These are phyloP conservation scores for Suillus luteus DNA, from an alignment of 768 basidiomycete genomes.

Conservation along the genomic window DNA sequence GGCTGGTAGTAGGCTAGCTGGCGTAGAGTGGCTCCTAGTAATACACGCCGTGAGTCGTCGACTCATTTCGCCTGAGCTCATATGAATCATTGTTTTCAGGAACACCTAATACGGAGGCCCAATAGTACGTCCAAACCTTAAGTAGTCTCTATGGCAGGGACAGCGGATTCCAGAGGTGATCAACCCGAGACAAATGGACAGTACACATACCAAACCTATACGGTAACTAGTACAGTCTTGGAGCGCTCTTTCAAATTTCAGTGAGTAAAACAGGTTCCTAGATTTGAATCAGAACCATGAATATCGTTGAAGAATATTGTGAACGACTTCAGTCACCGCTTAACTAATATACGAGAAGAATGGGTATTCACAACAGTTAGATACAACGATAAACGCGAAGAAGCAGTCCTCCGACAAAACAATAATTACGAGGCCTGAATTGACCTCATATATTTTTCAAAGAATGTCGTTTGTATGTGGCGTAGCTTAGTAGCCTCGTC, in stretches of 20 bases:
- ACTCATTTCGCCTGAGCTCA: background rate
- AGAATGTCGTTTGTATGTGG: slow-evolving; percentile 64
- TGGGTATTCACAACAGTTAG: background rate
- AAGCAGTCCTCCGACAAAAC: background rate
- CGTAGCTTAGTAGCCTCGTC: slow-evolving; percentile 61
- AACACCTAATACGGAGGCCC: too few species aligned
- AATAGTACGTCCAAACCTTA: too few species aligned
- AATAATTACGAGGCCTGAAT: slow-evolving; percentile 40
- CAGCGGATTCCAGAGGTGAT: too few species aligned
- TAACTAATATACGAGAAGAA: background rate
- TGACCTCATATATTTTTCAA: slow-evolving; percentile 64
- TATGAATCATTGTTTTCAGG: too few species aligned
- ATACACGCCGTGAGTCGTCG: background rate
- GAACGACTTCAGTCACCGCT: background rate
- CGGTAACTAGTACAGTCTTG: background rate
- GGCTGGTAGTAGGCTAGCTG: background rate
- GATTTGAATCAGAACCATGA: background rate
- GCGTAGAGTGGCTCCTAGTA: background rate
- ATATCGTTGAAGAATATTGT: background rate
- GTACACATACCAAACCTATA: too few species aligned
- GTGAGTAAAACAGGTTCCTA: background rate
- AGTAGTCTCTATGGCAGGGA: too few species aligned
- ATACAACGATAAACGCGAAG: slow-evolving; percentile 6
- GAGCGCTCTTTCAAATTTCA: background rate
- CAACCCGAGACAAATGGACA: too few species aligned